A percentile compares a stretch with the other conserved stretches of the same genome.
These are phyloP conservation scores for Gilbertella persicaria DNA, from an alignment of 371 early-diverging fungal species.

Conservation along the genomic window DNA sequence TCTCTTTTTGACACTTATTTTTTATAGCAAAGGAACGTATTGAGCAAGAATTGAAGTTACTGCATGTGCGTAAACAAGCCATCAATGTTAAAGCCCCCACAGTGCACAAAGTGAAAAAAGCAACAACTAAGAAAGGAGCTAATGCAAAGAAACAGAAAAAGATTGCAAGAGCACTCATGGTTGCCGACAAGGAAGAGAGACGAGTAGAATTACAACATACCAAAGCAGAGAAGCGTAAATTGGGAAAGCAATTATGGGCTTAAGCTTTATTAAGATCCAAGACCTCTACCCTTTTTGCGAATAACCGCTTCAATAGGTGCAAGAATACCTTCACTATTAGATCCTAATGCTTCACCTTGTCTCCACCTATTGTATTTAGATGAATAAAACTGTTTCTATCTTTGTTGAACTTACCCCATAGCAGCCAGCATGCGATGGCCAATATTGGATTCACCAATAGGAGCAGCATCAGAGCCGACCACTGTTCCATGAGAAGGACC, in stretches of 20 bases:
- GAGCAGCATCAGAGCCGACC: slow-evolving; percentile 68
- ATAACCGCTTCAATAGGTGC: slow-evolving; percentile 86
- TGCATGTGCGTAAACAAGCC: slow-evolving; percentile 26
- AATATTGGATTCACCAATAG: slow-evolving; percentile 67
- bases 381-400: background rate
- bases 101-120: slow-evolving; percentile 28
- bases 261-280: slow-evolving; percentile 54
- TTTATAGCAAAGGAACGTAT: slow-evolving; percentile 31
- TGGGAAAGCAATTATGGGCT: slow-evolving; percentile 26
- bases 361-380: slow-evolving; percentile 56
- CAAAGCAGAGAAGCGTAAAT: slow-evolving; percentile 26
- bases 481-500: slow-evolving; percentile 56
- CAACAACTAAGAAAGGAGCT: slow-evolving; percentile 17
- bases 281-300: slow-evolving; percentile 73
- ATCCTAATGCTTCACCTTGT: slow-evolving; percentile 83
- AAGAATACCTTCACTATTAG: slow-evolving; percentile 75
- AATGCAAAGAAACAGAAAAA: slow-evolving; percentile 31
- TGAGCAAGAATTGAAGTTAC: slow-evolving; percentile 24
- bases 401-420: slow-evolving; percentile 64
- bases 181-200: slow-evolving; percentile 30
- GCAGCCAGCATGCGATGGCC: slow-evolving; percentile 82
- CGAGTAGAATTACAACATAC: slow-evolving; percentile 12
- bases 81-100: slow-evolving; percentile 3
- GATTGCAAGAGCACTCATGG: slow-evolving; percentile 21
- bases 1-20: too few species aligned